Conservation (phyloP, 2,329 filamentous ascomycete genomes). For the Hypomyces rosellus region DNA sequence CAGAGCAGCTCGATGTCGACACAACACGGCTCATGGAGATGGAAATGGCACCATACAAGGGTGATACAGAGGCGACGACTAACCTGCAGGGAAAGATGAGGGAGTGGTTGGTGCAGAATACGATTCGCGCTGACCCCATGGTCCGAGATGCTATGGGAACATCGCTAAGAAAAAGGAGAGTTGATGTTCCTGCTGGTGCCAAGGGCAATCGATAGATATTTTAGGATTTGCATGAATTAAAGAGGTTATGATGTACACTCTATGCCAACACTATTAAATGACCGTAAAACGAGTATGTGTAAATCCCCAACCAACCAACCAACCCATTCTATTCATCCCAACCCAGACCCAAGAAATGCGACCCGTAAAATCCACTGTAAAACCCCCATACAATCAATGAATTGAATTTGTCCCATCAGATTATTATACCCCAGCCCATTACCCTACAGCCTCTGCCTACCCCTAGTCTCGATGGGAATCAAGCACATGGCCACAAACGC, state of each 20-base stretch:
- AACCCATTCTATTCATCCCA: too few species aligned
- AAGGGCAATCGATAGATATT: conserved; percentile 38
- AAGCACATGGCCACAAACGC: conserved; percentile 54
- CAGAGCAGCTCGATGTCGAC: conserved; percentile 60
- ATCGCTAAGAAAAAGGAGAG: conserved; percentile 56
- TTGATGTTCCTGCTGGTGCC: conserved; percentile 57
- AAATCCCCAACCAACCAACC: too few species aligned
- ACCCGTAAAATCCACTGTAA: too few species aligned
- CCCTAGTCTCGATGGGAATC: conserved; percentile 58
- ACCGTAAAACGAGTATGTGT: too few species aligned
- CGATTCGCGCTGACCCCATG: conserved; percentile 70
- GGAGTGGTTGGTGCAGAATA: conserved; percentile 85
- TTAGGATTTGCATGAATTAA: too few species aligned
- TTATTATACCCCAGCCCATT: too few species aligned
- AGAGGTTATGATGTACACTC: neutral
- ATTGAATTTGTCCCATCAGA: too few species aligned
- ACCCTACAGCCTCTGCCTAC: conserved; percentile 47
- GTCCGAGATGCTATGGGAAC: conserved; percentile 72
- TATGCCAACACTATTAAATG: neutral
- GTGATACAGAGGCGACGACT: conserved; percentile 58
- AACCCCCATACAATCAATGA: too few species aligned
- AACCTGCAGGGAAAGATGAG: conserved; percentile 62
- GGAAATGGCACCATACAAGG: conserved; percentile 74
- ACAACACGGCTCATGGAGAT: conserved; percentile 63
- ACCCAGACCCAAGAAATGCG: too few species aligned